Percentiles rank a stretch among this genome's conserved stretches.
phyloP scores from a whole-genome alignment of 164 flowering plant species.

The Vitis rotundifolia region DNA sequence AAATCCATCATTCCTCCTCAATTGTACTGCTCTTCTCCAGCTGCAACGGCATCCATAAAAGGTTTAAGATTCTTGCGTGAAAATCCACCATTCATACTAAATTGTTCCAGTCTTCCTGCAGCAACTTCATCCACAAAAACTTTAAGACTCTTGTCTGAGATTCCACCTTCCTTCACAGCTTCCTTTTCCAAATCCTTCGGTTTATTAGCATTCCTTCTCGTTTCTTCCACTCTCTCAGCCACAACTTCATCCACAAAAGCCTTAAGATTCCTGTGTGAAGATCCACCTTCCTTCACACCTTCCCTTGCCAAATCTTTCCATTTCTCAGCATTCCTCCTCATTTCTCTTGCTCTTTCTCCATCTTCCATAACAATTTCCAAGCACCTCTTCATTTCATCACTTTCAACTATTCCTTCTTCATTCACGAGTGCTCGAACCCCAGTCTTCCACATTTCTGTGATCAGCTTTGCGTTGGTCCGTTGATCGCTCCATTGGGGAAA shows the following conservation, averaged over 20 bases:
- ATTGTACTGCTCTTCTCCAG: too few species aligned
- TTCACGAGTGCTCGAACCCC: slow-evolving; percentile 24
- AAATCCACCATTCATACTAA: too few species aligned
- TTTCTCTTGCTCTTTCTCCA: slow-evolving; percentile 10
- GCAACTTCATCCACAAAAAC: too few species aligned
- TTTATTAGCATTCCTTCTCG: not conserved
- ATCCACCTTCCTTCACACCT: slow-evolving; percentile 23
- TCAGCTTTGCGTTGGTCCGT: slow-evolving; percentile 34
- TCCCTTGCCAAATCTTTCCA: slow-evolving; percentile 27
- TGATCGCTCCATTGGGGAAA: slow-evolving; percentile 43
- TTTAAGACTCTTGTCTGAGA: too few species aligned
- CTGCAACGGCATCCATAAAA: too few species aligned
- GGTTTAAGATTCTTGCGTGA: too few species aligned
- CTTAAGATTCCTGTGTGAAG: slow-evolving; percentile 23
- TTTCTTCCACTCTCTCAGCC: too few species aligned
- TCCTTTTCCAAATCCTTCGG: too few species aligned
- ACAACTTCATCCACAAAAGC: slow-evolving; percentile 18
- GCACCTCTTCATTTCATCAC: slow-evolving; percentile 32
- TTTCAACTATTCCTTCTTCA: slow-evolving; percentile 21
- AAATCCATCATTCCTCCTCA: too few species aligned
- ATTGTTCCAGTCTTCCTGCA: too few species aligned
- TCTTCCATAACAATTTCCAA: slow-evolving; percentile 21
- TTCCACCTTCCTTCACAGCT: too few species aligned
- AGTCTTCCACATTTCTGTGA: slow-evolving; percentile 29
- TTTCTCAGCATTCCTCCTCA: slow-evolving; percentile 24